A percentile compares a stretch with the other conserved stretches of the same genome.
Conservation (phyloP, 2,329 filamentous ascomycete species). For the Mariannaea elegans region DNA sequence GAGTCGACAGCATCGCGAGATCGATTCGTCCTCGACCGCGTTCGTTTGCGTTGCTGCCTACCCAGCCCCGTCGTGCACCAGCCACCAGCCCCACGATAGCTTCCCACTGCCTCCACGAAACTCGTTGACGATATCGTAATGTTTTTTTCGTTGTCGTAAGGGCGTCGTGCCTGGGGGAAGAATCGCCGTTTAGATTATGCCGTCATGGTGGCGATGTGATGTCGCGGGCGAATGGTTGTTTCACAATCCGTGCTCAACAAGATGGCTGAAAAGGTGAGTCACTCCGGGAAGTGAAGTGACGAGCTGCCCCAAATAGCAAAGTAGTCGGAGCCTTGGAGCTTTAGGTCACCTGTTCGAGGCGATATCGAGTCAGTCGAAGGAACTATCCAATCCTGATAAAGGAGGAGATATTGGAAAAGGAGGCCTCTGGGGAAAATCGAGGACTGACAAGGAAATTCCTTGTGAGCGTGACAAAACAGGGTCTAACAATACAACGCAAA, state of each 20-base stretch:
- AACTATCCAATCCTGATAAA: constrained; percentile 1
- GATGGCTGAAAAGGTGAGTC: constrained; percentile 15
- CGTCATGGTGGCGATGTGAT: constrained; percentile 15
- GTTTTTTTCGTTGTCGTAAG: constrained; percentile 8
- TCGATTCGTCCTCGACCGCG: constrained; percentile 12
- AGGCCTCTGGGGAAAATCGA: constrained; percentile 15
- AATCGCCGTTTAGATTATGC: background rate
- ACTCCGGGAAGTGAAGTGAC: constrained; percentile 11
- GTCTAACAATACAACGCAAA: background rate
- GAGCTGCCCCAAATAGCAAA: background rate
- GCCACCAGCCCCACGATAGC: constrained; percentile 11
- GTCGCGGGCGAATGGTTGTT: constrained; percentile 7
- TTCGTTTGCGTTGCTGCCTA: constrained; percentile 32
- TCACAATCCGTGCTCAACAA: background rate
- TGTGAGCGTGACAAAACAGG: background rate
- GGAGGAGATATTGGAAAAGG: constrained; percentile 8
- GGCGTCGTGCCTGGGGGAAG: background rate
- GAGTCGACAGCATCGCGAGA: background rate
- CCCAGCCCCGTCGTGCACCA: constrained; percentile 12
- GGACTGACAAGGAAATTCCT: background rate
- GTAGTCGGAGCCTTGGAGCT: background rate
- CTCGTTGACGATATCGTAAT: background rate
- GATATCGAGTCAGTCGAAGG: background rate
- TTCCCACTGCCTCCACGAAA: background rate
- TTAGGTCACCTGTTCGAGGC: constrained; percentile 2